Base-by-base conservation (phyloP, 2,329 filamentous ascomycete genomes). In the Alternaria ethzedia region DNA sequence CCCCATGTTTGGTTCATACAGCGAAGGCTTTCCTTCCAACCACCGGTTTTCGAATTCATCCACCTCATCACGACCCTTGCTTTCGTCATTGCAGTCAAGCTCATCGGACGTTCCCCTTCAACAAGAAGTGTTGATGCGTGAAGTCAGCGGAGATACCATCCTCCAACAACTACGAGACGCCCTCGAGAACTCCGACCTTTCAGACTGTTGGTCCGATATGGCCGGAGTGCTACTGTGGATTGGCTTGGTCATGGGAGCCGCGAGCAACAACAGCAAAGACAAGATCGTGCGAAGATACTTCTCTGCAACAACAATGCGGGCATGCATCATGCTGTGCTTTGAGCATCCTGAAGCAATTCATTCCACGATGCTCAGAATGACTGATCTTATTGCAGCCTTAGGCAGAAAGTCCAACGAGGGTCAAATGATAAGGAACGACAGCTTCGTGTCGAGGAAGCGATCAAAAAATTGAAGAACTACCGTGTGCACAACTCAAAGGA, bases 201-300 rank as follows among this genome's bases (percentile, higher is more conserved):
- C 75, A 5, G 69, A 75, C 21, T 75, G 72, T 49, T 81, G 79
- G 79, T 58, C 59, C 50, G 77, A 79, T 57, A 76, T 81, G 72
- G 75, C 75, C 2, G 79, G 79, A 45, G 76, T 80, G n/a, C 70
- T 80, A 2, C 67, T 80, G 36, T 81, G 78, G 78, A 68, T 79
- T 50, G 70, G 71, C 0, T 72, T 80, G 8, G 70, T 75, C 7
- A 67, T 70, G 21, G 78, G 76, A 10, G 78, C 79, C 6, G 77
- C 78, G 13, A 76, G 69, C 36, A 67, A 66, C 44, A 66, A 70
- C 11, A 66, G 46, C 54, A 71, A 71, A 15, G 66, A 69, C 57
- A 69, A 65, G 17, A 52, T 67, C 1, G 28, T 70, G 26, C 64
- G 67, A 60, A 75, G 75, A 21, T 80, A 78, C 74, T 76, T 75